Percentiles rank a stretch among this genome's conserved stretches.
Evolutionary conservation across 371 early-diverging fungal species (phyloP).

Genomic region (Circinella minor): DNA sequence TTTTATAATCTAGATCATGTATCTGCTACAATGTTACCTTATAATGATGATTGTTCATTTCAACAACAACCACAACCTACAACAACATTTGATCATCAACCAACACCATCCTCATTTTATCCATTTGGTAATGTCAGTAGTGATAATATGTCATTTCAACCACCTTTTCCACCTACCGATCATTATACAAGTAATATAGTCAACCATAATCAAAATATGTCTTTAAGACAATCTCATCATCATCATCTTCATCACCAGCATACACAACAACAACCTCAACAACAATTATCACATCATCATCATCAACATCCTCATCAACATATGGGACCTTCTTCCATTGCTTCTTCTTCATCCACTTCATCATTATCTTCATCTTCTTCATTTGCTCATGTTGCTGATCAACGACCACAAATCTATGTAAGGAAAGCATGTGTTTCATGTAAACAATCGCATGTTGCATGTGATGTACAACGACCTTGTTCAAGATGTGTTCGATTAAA

Average conservation of each 20-base stretch:
- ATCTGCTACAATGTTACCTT: background rate
- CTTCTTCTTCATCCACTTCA: conserved; percentile 10
- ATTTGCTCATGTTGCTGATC: conserved; percentile 1
- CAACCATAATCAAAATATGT: background rate
- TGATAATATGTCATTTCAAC: conserved; percentile 1
- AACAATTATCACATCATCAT: background rate
- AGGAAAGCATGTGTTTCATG: conserved; percentile 64
- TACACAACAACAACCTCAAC: background rate
- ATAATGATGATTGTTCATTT: background rate
- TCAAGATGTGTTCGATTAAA: conserved; percentile 60
- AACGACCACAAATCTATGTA: conserved; percentile 38
- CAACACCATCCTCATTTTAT: background rate
- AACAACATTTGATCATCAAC: background rate
- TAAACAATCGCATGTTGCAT: conserved; percentile 61
- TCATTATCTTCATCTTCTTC: conserved; percentile 13
- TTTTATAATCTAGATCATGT: conserved; percentile 1
- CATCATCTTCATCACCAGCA: background rate
- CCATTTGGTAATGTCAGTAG: background rate
- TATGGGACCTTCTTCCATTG: conserved; percentile 10
- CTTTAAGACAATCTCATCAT: too few relatives aligned
- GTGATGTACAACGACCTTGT: conserved; percentile 64
- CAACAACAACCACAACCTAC: background rate
- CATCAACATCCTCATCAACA: background rate
- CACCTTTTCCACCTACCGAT: background rate
- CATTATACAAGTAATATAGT: background rate